A percentile compares a stretch with the other conserved stretches of the same genome.
phyloP scores from a whole-genome alignment of 164 flowering plant species.

The Chloranthus sessilifolius region DNA sequence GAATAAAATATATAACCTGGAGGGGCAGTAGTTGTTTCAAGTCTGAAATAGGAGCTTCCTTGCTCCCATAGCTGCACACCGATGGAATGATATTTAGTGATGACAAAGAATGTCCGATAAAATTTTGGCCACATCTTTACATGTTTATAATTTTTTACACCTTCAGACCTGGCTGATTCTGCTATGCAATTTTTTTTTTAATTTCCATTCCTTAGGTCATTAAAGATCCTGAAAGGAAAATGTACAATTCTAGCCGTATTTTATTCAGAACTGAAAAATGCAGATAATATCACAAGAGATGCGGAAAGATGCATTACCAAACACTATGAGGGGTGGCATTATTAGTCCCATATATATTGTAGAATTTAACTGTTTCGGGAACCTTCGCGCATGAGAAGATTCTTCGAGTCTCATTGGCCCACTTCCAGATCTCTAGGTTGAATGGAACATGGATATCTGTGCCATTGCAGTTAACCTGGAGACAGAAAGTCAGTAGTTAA shows the following conservation, averaged over 20 bases:
- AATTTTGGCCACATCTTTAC: no score
- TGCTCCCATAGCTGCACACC: constrained; percentile 83
- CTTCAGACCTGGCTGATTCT: no score
- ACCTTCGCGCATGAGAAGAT: constrained; percentile 61
- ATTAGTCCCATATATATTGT: constrained; percentile 79
- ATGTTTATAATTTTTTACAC: no score
- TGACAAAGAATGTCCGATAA: no score
- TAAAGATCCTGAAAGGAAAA: no score
- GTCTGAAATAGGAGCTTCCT: constrained; percentile 62
- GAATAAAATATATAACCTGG: constrained; percentile 41
- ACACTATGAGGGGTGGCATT: constrained; percentile 86
- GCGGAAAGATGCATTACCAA: constrained; percentile 49
- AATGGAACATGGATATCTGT: constrained; percentile 60
- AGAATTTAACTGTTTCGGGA: constrained; percentile 83
- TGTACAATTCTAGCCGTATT: no score
- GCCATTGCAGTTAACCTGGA: constrained; percentile 68
- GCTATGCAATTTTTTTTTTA: no score
- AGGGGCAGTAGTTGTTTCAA: constrained; percentile 36
- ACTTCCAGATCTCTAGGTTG: constrained; percentile 66
- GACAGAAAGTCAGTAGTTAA: constrained; percentile 1
- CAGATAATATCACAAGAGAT: neutral
- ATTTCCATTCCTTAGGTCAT: no score
- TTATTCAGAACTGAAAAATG: no score
- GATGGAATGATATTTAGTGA: constrained; percentile 13
- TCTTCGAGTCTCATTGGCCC: constrained; percentile 75